These are phyloP conservation scores for Durusdinium trenchii DNA, from an alignment of 73 alveolate genomes.

Conservation along the genomic window DNA sequence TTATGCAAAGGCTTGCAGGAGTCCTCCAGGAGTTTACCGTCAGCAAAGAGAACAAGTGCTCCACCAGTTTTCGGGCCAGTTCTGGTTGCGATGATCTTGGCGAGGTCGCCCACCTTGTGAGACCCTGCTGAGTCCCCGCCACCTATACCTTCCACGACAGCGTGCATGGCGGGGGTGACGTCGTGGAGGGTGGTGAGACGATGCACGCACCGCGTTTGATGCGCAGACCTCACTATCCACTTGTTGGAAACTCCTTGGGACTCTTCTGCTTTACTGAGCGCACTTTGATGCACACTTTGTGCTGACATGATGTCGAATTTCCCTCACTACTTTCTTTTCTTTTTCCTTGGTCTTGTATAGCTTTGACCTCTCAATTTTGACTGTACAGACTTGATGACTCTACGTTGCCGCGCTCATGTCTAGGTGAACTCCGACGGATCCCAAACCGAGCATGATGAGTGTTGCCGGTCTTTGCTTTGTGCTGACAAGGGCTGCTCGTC, in stretches of 20 bases:
- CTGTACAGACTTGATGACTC: neutral
- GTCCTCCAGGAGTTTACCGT: too few relatives aligned
- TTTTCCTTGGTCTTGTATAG: neutral
- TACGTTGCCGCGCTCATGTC: neutral
- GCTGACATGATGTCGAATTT: neutral
- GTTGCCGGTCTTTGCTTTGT: slow-evolving; percentile 6
- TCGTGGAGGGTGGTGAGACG: neutral
- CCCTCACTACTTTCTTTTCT: too few relatives aligned
- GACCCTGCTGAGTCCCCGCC: too few relatives aligned
- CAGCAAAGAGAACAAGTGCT: too few relatives aligned
- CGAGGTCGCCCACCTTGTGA: too few relatives aligned
- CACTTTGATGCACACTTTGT: neutral
- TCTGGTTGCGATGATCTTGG: too few relatives aligned
- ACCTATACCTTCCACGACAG: too few relatives aligned
- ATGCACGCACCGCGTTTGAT: neutral
- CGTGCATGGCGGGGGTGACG: slow-evolving; percentile 10
- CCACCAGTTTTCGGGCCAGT: too few relatives aligned
- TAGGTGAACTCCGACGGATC: neutral
- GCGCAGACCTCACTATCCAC: neutral
- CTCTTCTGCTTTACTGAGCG: neutral
- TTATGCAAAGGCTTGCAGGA: too few relatives aligned
- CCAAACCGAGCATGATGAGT: slow-evolving; percentile 12
- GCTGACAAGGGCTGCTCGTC: slow-evolving; percentile 36
- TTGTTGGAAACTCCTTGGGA: neutral
- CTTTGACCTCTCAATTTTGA: neutral